Evolutionary conservation across 345 rosid genomes (phyloP).

Genomic region (Eucalyptus victrix): DNA sequence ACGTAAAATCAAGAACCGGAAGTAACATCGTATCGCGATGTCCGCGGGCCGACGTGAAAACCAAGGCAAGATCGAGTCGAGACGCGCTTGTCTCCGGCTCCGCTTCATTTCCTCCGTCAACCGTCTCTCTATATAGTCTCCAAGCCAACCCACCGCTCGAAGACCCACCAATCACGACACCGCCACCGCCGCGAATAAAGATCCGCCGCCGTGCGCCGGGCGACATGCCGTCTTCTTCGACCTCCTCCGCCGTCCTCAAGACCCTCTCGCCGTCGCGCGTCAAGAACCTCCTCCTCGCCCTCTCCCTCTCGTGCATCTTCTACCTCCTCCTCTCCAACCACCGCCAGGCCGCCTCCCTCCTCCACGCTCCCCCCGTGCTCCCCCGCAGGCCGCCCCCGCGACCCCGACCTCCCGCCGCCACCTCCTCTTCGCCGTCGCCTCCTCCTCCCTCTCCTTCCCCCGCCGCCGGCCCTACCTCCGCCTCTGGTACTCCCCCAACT

Average conservation of each 20-base stretch:
- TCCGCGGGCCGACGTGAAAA: not conserved
- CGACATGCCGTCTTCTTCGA: not conserved
- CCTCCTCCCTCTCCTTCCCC: slow-evolving; percentile 47
- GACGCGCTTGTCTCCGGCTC: not conserved
- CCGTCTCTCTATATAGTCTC: too few relatives aligned
- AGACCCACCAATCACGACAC: not conserved
- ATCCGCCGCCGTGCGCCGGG: not conserved
- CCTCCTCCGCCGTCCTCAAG: slow-evolving; percentile 3
- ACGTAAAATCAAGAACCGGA: not conserved
- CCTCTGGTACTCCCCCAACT: slow-evolving; percentile 54
- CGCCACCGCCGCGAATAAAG: too few relatives aligned
- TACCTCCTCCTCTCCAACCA: slow-evolving; percentile 22
- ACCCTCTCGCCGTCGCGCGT: slow-evolving; percentile 31
- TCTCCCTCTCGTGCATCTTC: slow-evolving; percentile 26
- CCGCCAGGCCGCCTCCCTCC: slow-evolving; percentile 1
- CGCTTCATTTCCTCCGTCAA: not conserved
- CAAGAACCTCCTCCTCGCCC: slow-evolving; percentile 31
- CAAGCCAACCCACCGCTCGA: not conserved
- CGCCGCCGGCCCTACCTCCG: slow-evolving; percentile 54
- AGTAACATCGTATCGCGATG: not conserved
- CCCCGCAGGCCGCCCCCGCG: slow-evolving; percentile 5
- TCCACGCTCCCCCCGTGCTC: not conserved
- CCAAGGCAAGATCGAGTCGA: not conserved
- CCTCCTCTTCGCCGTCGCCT: slow-evolving; percentile 69
- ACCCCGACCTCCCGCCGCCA: slow-evolving; percentile 20